These are phyloP conservation scores for Fusarium sp. DNA, from an alignment of 2,329 filamentous ascomycete genomes.

Conservation along the genomic window DNA sequence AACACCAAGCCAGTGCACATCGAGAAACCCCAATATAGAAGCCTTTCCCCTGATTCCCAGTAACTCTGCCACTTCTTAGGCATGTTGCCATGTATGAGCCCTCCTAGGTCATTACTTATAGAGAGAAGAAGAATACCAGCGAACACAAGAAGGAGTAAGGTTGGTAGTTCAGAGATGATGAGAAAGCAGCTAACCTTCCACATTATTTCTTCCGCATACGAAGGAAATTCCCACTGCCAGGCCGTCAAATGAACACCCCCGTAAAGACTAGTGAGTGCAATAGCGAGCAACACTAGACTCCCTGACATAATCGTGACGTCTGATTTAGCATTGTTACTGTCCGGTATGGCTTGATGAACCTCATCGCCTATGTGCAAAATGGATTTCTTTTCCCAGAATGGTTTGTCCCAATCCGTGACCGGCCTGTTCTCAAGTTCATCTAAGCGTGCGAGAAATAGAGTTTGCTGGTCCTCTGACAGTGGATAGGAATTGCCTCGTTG, in stretches of 20 bases:
- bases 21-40: too few species aligned
- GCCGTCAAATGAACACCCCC: not conserved
- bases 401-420: not conserved
- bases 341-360: accelerated
- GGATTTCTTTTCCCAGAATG: conserved; percentile 2
- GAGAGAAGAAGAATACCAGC: too few species aligned
- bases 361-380: not conserved
- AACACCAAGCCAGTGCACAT: too few species aligned
- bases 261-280: accelerated
- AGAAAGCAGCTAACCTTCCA: not conserved
- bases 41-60: too few species aligned
- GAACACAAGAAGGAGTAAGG: too few species aligned
- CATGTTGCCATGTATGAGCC: too few species aligned
- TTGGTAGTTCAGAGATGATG: not conserved
- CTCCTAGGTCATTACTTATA: too few species aligned
- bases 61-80: too few species aligned
- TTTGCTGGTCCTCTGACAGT: not conserved
- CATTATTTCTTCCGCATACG: not conserved
- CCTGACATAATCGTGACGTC: accelerated
- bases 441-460: not conserved
- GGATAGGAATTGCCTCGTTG: not conserved
- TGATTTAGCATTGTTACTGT: accelerated
- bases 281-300: accelerated
- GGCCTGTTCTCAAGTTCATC: not conserved
- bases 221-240: not conserved